Evolutionary conservation across 169 alveolate genomes (phyloP).

Genomic region (Cryptosporidium tyzzeri): DNA sequence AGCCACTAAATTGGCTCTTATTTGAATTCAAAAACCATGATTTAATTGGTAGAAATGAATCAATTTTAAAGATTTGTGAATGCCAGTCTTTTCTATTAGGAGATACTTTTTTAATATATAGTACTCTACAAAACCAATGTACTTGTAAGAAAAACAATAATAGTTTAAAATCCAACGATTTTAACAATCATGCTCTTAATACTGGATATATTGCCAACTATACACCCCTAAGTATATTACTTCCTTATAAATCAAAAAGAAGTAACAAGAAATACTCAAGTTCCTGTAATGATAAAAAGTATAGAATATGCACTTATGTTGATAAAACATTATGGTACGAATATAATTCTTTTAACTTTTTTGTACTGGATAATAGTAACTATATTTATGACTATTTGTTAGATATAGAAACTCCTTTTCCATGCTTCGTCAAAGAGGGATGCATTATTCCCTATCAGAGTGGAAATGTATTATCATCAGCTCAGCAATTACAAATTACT

Average conservation of each 20-base stretch:
- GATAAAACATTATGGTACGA: conserved; percentile 63
- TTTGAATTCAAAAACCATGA: conserved; percentile 4
- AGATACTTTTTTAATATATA: conserved; percentile 10
- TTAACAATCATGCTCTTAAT: background rate
- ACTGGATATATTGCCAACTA: background rate
- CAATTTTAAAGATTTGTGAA: conserved; percentile 32
- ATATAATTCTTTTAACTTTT: conserved; percentile 13
- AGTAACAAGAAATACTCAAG: background rate
- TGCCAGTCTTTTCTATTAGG: conserved; percentile 37
- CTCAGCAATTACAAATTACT: conserved; percentile 32
- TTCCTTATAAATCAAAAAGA: conserved; percentile 25
- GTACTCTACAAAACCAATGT: conserved; percentile 39
- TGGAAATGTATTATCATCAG: conserved; percentile 56
- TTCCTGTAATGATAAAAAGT: background rate
- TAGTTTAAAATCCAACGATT: background rate
- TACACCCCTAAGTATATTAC: conserved; percentile 2
- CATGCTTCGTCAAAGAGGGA: conserved; percentile 60
- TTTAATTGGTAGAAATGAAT: background rate
- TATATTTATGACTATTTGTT: conserved; percentile 27
- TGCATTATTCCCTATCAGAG: conserved; percentile 51
- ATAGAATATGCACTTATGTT: background rate
- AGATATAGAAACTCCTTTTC: background rate
- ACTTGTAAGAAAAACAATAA: background rate
- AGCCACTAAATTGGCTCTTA: conserved; percentile 40
- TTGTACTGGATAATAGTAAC: conserved; percentile 2